Evolutionary conservation across 331 rosid genomes (phyloP).

Genomic region (Quercus phellos): DNA sequence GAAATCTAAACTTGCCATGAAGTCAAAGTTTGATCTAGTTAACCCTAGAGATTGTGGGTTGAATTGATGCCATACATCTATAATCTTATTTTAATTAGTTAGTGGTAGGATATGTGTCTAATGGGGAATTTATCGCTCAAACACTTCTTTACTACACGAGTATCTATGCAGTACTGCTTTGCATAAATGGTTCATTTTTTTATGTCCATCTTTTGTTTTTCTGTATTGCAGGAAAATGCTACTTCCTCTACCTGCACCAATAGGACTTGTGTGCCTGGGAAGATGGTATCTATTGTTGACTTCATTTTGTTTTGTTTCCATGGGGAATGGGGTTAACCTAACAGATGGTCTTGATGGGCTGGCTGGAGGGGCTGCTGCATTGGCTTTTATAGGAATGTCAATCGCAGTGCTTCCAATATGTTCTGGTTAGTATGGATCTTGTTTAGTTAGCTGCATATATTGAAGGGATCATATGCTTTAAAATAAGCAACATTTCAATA

Average conservation of each 20-base stretch:
- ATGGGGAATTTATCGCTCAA: background rate
- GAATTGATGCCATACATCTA: background rate
- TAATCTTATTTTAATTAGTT: background rate
- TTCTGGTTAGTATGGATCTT: constrained; percentile 59
- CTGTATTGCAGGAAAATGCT: constrained; percentile 69
- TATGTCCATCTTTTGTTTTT: constrained; percentile 12
- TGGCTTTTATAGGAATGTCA: constrained; percentile 93
- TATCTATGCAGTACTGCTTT: background rate
- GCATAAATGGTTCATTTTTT: background rate
- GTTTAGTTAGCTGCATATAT: background rate
- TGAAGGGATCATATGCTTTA: background rate
- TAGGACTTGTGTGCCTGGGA: constrained; percentile 82
- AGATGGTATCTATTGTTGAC: constrained; percentile 65
- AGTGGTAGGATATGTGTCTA: background rate
- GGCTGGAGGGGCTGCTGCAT: constrained; percentile 91
- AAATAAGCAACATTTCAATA: background rate
- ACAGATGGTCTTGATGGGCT: constrained; percentile 92
- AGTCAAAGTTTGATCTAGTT: background rate
- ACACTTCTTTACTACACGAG: background rate
- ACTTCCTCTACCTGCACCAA: constrained; percentile 69
- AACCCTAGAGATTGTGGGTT: background rate
- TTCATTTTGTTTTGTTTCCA: constrained; percentile 72
- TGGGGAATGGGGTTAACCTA: constrained; percentile 86
- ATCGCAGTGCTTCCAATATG: constrained; percentile 97
- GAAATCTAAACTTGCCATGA: background rate